Evolutionary conservation across 768 basidiomycete species (phyloP), one percentile per base, ranked within the genome.

Genomic region (Lactifluus subvellereus): DNA sequence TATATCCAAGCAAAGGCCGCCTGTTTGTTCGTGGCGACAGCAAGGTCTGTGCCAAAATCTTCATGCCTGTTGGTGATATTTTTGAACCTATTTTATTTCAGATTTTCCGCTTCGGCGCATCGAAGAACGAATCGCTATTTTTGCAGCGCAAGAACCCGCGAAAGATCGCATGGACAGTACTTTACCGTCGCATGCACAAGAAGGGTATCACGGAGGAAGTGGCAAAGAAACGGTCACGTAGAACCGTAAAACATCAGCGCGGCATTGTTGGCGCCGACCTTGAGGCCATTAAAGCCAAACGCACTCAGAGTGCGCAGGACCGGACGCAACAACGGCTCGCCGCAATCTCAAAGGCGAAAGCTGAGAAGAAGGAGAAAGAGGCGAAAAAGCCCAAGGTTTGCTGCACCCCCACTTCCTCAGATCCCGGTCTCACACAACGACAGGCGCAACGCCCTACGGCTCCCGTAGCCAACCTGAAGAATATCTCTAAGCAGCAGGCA

Each of bases 121-220:
- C 91, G 67, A 98, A 98, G 85, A 91, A 86, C 73, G 84, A 94
- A 66, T 98, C 96, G 65, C 89, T 99, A 69, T 98, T 98, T 87
- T 81, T 91, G 62, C 97, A 99, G 78, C 91, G 96, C 81, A 99
- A 99, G 83, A 98, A 99, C 83, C 97, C 97, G 57, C 92, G 97
- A 75, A 98, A 98, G 86, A 94, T 98, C 79, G 89, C 96, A 67
- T 98, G 96, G 96, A 98, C 96, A 43, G 78, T 81, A 71, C 84
- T 89, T 66, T 96, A 90, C 84, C 89, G 92, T 68, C 89, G 94
- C 71, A 92, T 97, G 88, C 97, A 98, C 86, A 97, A 96, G 87
- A 99, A 99, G 87, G 97, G 97, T 76, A 86, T 98, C 76, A 94
- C 94, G 55, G 96, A 98, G 80, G 96, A 98, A 78, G 90, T 95